phyloP scores from a whole-genome alignment of 768 basidiomycete genomes.

The Hemileccinum rubropunctum region DNA sequence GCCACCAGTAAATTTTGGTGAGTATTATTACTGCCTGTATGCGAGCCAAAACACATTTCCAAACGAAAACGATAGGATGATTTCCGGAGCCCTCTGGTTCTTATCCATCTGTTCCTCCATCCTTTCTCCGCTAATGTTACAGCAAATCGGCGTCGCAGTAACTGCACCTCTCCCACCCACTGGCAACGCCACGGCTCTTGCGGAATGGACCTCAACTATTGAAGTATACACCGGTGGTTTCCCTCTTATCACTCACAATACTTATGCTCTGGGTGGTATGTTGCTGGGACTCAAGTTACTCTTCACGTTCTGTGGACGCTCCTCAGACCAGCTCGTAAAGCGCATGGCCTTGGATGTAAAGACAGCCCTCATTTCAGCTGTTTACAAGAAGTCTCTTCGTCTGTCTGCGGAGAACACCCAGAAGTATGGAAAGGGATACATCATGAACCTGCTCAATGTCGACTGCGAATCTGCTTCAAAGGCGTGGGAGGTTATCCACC shows the following conservation, averaged over 20 bases:
- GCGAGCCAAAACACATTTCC: too few species aligned
- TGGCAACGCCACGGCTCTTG: constrained; percentile 20
- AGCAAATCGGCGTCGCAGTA: constrained; percentile 27
- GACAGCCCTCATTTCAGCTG: constrained; percentile 28
- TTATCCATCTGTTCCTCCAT: constrained; percentile 21
- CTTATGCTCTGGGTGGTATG: constrained; percentile 23
- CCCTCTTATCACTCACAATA: constrained; percentile 25
- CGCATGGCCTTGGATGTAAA: constrained; percentile 30
- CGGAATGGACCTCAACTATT: constrained; percentile 19
- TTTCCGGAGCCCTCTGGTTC: constrained; percentile 30
- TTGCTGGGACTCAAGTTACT: constrained; percentile 25
- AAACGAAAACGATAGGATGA: constrained; percentile 11
- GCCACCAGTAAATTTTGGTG: constrained; percentile 18
- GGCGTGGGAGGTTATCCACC: constrained; percentile 27
- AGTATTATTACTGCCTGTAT: background rate
- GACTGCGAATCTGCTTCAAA: constrained; percentile 31
- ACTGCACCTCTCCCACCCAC: constrained; percentile 19
- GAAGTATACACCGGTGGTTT: constrained; percentile 27
- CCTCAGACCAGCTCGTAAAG: constrained; percentile 29
- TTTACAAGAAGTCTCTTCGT: constrained; percentile 31
- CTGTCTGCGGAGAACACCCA: constrained; percentile 26
- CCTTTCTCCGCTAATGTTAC: constrained; percentile 25
- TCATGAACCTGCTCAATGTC: constrained; percentile 31
- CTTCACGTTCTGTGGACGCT: constrained; percentile 26
- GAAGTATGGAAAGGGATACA: constrained; percentile 26